phyloP scores from a whole-genome alignment of 2,329 filamentous ascomycete species.

The Chalaropsis thielavioides region DNA sequence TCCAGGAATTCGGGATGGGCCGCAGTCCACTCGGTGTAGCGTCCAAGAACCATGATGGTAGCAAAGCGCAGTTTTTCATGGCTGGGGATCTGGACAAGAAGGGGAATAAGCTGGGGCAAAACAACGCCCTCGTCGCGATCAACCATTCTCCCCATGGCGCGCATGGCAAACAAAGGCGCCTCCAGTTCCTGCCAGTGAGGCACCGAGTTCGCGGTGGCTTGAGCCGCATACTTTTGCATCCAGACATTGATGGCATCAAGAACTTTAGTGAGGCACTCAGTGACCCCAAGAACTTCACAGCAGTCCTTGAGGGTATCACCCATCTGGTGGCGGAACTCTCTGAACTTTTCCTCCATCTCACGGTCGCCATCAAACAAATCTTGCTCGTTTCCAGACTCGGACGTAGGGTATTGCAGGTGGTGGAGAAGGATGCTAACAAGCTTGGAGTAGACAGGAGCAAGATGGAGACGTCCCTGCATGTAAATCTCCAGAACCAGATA shows the following conservation, averaged over 20 bases:
- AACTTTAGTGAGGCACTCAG: slow-evolving; percentile 80
- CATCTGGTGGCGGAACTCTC: slow-evolving; percentile 93
- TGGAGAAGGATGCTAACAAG: slow-evolving; percentile 86
- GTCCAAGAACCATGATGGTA: slow-evolving; percentile 89
- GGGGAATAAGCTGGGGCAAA: slow-evolving; percentile 77
- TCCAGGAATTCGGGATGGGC: slow-evolving; percentile 86
- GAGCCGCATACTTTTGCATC: slow-evolving; percentile 67
- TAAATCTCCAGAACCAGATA: slow-evolving; percentile 87
- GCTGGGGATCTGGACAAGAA: slow-evolving; percentile 84
- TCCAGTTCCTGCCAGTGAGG: slow-evolving; percentile 95
- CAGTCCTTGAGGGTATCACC: slow-evolving; percentile 95
- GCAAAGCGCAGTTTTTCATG: slow-evolving; percentile 98
- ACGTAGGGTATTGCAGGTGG: slow-evolving; percentile 73
- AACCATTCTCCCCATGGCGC: slow-evolving; percentile 94
- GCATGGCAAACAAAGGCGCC: slow-evolving; percentile 85
- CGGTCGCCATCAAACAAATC: slow-evolving; percentile 93
- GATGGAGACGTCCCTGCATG: slow-evolving; percentile 60
- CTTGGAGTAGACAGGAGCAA: slow-evolving; percentile 70
- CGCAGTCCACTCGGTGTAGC: slow-evolving; percentile 96
- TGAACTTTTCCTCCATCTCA: slow-evolving; percentile 91
- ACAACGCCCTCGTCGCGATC: slow-evolving; percentile 76
- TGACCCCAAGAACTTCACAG: slow-evolving; percentile 88
- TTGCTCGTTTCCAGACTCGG: slow-evolving; percentile 56
- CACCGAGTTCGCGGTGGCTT: slow-evolving; percentile 59
- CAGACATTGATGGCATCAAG: slow-evolving; percentile 74